Evolutionary conservation across 345 rosid genomes (phyloP), one percentile per base, ranked within the genome.

Genomic region (Salix exigua): DNA sequence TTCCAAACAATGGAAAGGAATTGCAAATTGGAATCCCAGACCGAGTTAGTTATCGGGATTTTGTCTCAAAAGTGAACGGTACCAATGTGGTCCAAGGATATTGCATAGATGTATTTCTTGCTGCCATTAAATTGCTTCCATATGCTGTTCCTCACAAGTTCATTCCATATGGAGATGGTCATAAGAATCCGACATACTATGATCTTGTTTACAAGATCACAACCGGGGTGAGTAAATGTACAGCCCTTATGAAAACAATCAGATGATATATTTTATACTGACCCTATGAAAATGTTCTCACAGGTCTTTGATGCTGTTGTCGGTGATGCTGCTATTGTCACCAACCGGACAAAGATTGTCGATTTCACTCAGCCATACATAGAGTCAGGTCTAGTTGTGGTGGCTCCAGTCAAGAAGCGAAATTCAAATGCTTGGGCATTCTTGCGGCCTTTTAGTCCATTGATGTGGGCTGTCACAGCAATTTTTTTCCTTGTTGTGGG

Each of bases 291-390:
- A 62, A 61, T 79, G 12, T 71, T 69, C 71, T 53, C 85, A 82
- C 82, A 92, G 98, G 91, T 81, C 44, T 92, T 92, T 74, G 96
- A 94, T 86, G 98, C 85, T 68, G 95, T 72, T 10, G 87, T 94
- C 44, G 98, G 97, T 62, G 98, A 94, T 76, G 78, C 92, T 78
- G 92, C 97, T 12, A 91, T 92, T 67, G 50, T 62, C 60, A 88
- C 93, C 25, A 86, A 85, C 83, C 85, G 98, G 73, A 92, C 94
- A 42, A 91, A 60, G 83, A 74, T 77, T 6, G 97, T 85, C 51
- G 98, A 94, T 85, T 94, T 94, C 82, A 91, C 94, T 70, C 98
- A 91, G 81, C 98, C 98, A 0, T 94, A 88, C 42, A 86, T 88
- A 73, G 98, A 94, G 70, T 91, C 97, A 2, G 98, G 98, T 61